Evolutionary conservation across 2,329 filamentous ascomycete species (phyloP), one percentile per base, ranked within the genome.

Genomic region (Botryotinia calthae): DNA sequence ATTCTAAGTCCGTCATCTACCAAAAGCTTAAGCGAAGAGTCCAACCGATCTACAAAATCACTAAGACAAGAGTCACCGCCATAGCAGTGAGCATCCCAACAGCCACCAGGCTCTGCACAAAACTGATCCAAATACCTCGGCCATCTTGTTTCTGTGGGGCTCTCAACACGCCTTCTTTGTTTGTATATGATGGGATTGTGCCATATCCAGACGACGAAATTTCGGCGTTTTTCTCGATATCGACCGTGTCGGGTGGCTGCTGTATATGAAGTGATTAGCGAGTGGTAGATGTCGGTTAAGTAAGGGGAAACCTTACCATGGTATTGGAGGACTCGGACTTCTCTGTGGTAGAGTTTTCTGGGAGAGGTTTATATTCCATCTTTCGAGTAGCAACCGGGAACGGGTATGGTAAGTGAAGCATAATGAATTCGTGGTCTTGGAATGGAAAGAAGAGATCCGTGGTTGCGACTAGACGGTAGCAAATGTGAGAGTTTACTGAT

Each of bases 81-180:
- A 72, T 72, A 34, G 40, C 48, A 28, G 70, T 72, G 22, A 72
- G 67, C 37, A 72, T 42, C 8, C 70, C 48, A n/a, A 72, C 70
- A 34, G 70, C 70, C 7, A 72, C 48, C n/a, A 72, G 25, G 22
- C 70, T 72, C 40, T 72, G 70, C 18, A 67, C 37, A 58, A 72
- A 58, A 58, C 51, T 72, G 28, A 67, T 44, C 70, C 62, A 72
- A 54, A 71, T 59, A 9, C 48, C 70, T 51, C 34, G 69, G 14
- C 34, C 40, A 25, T 20, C 37, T 58, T 59, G 46, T 25, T 69
- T 69, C 40, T 34, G 37, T 61, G 31, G 25, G 7, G 48, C 42
- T 42, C 28, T 34, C 34, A 40, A 44, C 4, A 28, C 20, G 10
- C 62, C 46, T 58, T 67, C 70, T 59, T 72, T 67, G 34, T 28